Conservation (phyloP, 805 yeast genomes). For the Barnettozyma populi region DNA sequence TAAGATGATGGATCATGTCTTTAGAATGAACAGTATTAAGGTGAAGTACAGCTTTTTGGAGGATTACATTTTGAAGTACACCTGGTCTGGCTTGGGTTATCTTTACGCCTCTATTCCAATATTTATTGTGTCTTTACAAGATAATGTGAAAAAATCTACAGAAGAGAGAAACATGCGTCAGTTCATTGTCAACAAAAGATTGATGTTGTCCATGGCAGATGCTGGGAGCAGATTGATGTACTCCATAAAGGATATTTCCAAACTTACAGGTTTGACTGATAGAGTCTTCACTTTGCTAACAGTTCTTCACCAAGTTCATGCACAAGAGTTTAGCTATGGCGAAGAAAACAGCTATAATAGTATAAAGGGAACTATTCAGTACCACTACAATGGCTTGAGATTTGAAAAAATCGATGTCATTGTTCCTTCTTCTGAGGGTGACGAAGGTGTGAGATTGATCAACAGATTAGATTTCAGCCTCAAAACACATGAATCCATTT, state of each 20-base stretch:
- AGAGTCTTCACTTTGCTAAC: constrained; percentile 71
- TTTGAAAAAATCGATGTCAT: constrained; percentile 79
- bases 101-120: constrained; percentile 87
- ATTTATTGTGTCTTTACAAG: constrained; percentile 46
- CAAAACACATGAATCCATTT: constrained; percentile 50
- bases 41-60: constrained; percentile 71
- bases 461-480: constrained; percentile 55
- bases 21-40: constrained; percentile 49
- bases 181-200: constrained; percentile 83
- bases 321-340: constrained; percentile 38
- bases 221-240: constrained; percentile 94
- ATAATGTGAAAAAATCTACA: constrained; percentile 19
- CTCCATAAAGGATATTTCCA: constrained; percentile 88
- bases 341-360: constrained; percentile 39
- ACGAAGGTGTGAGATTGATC: constrained; percentile 56
- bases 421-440: constrained; percentile 63
- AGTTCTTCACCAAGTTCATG: constrained; percentile 80
- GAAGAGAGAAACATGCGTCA: constrained; percentile 70
- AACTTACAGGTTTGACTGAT: constrained; percentile 84
- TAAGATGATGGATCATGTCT: constrained; percentile 49
- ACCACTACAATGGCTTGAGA: constrained; percentile 70
- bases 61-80: constrained; percentile 80
- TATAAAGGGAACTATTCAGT: constrained; percentile 76
- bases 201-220: constrained; percentile 87
- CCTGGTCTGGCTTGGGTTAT: constrained; percentile 96